Conservation (phyloP, 257 asterid genomes). For the Striga asiatica region DNA sequence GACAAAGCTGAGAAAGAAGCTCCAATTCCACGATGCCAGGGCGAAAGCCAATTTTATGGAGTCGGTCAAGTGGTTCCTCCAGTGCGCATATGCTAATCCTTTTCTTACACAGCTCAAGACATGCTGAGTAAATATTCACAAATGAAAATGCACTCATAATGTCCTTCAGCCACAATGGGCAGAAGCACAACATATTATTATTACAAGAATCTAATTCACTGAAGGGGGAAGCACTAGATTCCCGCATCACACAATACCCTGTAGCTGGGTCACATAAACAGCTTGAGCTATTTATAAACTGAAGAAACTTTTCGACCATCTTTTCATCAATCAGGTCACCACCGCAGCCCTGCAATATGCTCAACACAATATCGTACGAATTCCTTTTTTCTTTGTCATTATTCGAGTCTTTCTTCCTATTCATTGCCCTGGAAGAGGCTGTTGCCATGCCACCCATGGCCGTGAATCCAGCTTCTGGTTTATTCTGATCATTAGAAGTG, state of each 20-base stretch:
- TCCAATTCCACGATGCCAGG: slow-evolving; percentile 41
- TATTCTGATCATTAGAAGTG: slow-evolving; percentile 18
- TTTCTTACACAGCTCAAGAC: slow-evolving; percentile 40
- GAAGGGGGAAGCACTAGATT: slow-evolving; percentile 17
- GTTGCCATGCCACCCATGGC: slow-evolving; percentile 12
- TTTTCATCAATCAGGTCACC: slow-evolving; percentile 34
- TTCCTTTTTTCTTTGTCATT: slow-evolving; percentile 23
- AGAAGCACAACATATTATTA: slow-evolving; percentile 36
- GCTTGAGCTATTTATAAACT: slow-evolving; percentile 37
- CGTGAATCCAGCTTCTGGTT: slow-evolving; percentile 19
- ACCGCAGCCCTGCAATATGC: slow-evolving; percentile 32
- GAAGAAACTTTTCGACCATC: slow-evolving; percentile 28
- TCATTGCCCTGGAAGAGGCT: slow-evolving; percentile 20
- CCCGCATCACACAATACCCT: slow-evolving; percentile 43
- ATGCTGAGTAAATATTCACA: slow-evolving; percentile 50
- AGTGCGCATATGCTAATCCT: slow-evolving; percentile 29
- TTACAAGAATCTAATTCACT: slow-evolving; percentile 22
- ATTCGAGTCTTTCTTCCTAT: slow-evolving; percentile 24
- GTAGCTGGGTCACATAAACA: slow-evolving; percentile 48
- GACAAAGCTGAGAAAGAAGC: slow-evolving; percentile 59
- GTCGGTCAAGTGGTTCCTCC: slow-evolving; percentile 33
- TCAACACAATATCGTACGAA: slow-evolving; percentile 27
- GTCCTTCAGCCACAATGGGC: slow-evolving; percentile 75
- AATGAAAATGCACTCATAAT: slow-evolving; percentile 42
- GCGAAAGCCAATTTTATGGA: slow-evolving; percentile 36